Percentiles rank a stretch among this genome's conserved stretches.
These are phyloP conservation scores for Rhododendron henanense DNA, from an alignment of 148 eudicot genomes.

Conservation along the genomic window DNA sequence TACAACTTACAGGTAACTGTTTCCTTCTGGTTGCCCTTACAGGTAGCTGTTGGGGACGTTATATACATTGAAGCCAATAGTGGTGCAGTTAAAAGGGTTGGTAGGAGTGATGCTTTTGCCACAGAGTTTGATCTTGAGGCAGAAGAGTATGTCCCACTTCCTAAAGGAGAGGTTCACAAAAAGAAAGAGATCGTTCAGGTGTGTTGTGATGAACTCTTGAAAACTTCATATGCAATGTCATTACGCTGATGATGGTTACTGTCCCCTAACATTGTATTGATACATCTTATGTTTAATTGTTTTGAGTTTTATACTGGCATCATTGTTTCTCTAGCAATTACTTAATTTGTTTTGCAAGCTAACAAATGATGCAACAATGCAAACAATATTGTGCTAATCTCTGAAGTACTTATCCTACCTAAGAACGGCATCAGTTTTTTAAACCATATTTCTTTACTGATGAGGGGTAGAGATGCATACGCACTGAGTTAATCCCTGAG, in stretches of 20 bases:
- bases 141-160: conserved; percentile 98
- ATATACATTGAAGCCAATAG: conserved; percentile 95
- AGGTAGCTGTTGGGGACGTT: conserved; percentile 99
- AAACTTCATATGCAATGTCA: conserved; percentile 5
- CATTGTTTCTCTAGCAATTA: neutral
- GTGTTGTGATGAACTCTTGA: neutral
- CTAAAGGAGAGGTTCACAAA: conserved; percentile 99
- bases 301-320: neutral
- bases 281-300: neutral
- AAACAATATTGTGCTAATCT: neutral
- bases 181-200: conserved; percentile 99
- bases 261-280: neutral
- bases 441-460: neutral
- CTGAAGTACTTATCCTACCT: neutral
- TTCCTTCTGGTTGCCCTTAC: conserved; percentile 9
- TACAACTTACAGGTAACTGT: conserved; percentile 70
- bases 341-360: neutral
- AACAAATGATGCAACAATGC: neutral
- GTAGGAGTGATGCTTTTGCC: conserved; percentile 98
- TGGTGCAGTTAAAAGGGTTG: conserved; percentile 97
- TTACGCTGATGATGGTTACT: neutral
- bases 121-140: conserved; percentile 99
- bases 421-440: neutral
- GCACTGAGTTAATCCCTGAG: neutral
- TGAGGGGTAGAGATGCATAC: neutral